phyloP scores from a whole-genome alignment of 306 rosid species.

The Fragaria nilgerrensis region DNA sequence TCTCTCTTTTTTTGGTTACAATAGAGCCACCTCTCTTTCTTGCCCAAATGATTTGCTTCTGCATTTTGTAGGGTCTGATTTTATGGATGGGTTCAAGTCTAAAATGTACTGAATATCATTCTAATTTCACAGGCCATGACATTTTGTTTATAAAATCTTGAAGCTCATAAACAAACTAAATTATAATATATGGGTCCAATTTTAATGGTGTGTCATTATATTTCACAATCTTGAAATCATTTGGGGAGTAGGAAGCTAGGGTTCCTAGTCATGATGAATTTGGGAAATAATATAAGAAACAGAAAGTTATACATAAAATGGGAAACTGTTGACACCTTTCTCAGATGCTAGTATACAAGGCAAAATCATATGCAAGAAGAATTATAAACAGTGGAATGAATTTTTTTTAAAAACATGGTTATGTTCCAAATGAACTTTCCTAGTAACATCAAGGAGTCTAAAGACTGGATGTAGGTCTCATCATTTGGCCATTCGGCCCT shows the following conservation, averaged over 20 bases:
- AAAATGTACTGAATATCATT: conserved; percentile 1
- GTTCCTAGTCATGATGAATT: conserved; percentile 23
- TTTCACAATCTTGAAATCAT: conserved; percentile 26
- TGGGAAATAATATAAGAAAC: not conserved
- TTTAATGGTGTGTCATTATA: conserved; percentile 27
- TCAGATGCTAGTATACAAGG: not conserved
- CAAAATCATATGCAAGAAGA: not conserved
- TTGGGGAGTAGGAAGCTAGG: conserved; percentile 24
- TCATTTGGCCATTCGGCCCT: no score
- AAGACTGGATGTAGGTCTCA: no score
- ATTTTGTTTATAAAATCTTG: not conserved
- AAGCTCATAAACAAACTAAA: conserved; percentile 30
- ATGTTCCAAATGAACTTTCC: not conserved
- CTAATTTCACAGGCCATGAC: not conserved
- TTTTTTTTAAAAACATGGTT: not conserved
- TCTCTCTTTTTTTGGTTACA: not conserved
- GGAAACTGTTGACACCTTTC: not conserved
- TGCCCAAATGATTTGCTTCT: conserved; percentile 25
- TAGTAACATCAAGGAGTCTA: not conserved
- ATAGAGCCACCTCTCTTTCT: not conserved
- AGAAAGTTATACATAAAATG: not conserved
- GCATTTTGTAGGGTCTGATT: conserved; percentile 16
- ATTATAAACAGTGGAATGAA: not conserved
- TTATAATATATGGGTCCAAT: conserved; percentile 33
- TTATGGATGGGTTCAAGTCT: conserved; percentile 11